A percentile compares a stretch with the other conserved stretches of the same genome.
These are phyloP conservation scores for Alternaria hordeiaustralica DNA, from an alignment of 2,329 filamentous ascomycete genomes.

Conservation along the genomic window DNA sequence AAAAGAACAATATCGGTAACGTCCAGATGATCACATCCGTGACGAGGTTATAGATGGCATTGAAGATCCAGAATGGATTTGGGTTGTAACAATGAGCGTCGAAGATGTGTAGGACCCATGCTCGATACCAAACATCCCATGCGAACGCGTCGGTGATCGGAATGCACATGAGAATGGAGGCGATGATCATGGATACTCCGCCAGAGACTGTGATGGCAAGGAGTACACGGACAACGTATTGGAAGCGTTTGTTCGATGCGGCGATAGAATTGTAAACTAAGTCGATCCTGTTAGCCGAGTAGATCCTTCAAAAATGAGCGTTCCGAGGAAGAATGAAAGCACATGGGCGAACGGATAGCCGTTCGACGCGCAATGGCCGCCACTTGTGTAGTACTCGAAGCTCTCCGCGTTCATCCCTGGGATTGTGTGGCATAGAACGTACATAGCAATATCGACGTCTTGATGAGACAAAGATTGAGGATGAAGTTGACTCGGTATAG, in stretches of 20 bases:
- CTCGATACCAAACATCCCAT: constrained; percentile 25
- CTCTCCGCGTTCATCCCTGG: background rate
- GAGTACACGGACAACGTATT: constrained; percentile 25
- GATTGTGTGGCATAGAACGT: background rate
- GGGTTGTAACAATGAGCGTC: constrained; percentile 34
- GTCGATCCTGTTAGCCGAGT: background rate
- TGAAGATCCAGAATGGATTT: constrained; percentile 39
- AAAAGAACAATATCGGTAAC: constrained; percentile 54
- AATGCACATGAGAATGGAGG: constrained; percentile 36
- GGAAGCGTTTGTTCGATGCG: constrained; percentile 35
- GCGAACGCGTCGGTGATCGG: constrained; percentile 38
- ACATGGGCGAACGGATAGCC: background rate
- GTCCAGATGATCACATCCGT: constrained; percentile 53
- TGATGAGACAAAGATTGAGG: constrained; percentile 38
- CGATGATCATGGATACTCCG: constrained; percentile 35
- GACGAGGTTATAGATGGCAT: constrained; percentile 50
- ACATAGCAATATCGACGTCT: constrained; percentile 41
- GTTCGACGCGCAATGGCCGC: background rate
- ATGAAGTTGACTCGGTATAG: constrained; percentile 41
- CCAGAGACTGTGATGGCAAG: constrained; percentile 30
- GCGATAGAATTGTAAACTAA: constrained; percentile 41
- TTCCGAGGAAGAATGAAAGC: background rate
- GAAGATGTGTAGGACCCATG: constrained; percentile 20
- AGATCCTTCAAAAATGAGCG: background rate
- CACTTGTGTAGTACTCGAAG: background rate